These are phyloP conservation scores for Alternaria brassicicola DNA, from an alignment of 2,329 filamentous ascomycete species.

Conservation along the genomic window DNA sequence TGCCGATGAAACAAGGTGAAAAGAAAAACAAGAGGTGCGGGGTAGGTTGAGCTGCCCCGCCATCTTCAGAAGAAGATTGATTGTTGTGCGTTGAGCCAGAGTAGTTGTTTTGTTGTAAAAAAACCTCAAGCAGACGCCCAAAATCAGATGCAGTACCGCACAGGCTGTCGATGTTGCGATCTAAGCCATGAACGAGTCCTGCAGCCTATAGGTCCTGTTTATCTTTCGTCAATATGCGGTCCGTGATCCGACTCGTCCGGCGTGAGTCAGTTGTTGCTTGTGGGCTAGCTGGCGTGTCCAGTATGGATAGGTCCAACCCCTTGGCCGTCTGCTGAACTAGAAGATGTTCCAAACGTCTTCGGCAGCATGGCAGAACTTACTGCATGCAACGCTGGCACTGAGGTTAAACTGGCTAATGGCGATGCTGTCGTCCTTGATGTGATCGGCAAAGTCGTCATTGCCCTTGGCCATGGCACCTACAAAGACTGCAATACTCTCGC, in stretches of 20 bases:
- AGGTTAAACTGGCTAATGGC: slow-evolving; percentile 98
- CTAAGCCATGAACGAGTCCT: slow-evolving; percentile 52
- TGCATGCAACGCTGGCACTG: slow-evolving; percentile 96
- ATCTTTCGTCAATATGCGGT: slow-evolving; percentile 28
- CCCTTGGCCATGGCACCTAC: slow-evolving; percentile 99
- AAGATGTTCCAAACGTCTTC: slow-evolving; percentile 96
- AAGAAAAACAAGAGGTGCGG: slow-evolving; percentile 43
- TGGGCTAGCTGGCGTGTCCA: slow-evolving; percentile 34
- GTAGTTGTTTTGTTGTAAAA: slow-evolving; percentile 81
- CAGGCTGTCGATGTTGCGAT: slow-evolving; percentile 75
- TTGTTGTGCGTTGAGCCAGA: slow-evolving; percentile 78
- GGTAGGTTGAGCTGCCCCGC: slow-evolving; percentile 71
- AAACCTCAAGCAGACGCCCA: slow-evolving; percentile 72
- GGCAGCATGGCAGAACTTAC: slow-evolving; percentile 98
- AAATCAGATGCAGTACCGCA: slow-evolving; percentile 56
- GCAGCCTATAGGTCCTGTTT: slow-evolving; percentile 37
- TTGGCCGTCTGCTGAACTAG: slow-evolving; percentile 54
- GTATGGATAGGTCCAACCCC: slow-evolving; percentile 29
- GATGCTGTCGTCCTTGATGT: slow-evolving; percentile 94
- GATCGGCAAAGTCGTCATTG: slow-evolving; percentile 91
- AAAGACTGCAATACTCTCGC: slow-evolving; percentile 97
- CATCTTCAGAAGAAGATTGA: slow-evolving; percentile 51
- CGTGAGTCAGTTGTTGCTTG: slow-evolving; percentile 29
- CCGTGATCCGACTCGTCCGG: slow-evolving; percentile 19
- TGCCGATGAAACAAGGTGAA: slow-evolving; percentile 19